Conservation (phyloP, 495 filamentous ascomycete species). For the Aspergillus avenaceus region DNA sequence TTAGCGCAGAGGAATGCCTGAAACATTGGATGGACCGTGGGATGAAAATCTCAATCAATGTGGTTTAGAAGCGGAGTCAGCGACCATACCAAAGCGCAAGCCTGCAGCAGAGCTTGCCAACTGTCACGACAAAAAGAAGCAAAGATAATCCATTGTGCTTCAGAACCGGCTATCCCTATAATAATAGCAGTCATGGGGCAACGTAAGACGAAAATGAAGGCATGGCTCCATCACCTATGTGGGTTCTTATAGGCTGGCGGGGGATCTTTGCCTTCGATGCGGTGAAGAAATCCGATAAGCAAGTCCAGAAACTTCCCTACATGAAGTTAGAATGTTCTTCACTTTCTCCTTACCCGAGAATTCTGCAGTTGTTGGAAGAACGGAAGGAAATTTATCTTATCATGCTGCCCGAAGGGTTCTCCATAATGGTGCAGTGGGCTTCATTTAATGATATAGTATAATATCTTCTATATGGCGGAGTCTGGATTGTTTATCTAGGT, state of each 20-base stretch:
- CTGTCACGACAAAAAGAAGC: background rate
- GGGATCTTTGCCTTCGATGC: conserved; percentile 26
- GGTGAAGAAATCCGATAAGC: conserved; percentile 21
- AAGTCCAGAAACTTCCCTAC: no score
- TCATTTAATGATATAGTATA: background rate
- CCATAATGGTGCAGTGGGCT: background rate
- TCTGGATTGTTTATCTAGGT: background rate
- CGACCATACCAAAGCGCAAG: background rate
- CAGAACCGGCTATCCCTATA: background rate
- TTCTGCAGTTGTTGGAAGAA: conserved; percentile 10
- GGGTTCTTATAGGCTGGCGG: conserved; percentile 16
- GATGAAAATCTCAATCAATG: no score
- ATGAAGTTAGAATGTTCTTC: background rate
- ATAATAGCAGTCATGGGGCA: background rate
- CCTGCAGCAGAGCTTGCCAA: background rate
- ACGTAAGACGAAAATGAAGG: background rate
- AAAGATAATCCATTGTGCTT: background rate
- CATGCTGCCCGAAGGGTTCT: background rate
- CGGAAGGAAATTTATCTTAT: background rate
- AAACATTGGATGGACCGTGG: no score
- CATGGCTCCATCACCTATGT: background rate
- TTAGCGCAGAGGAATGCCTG: no score
- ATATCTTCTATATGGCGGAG: no score
- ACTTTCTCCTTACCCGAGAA: conserved; percentile 8
- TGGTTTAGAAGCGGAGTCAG: background rate